Evolutionary conservation across 345 rosid genomes (phyloP).

Genomic region (Draba incana): DNA sequence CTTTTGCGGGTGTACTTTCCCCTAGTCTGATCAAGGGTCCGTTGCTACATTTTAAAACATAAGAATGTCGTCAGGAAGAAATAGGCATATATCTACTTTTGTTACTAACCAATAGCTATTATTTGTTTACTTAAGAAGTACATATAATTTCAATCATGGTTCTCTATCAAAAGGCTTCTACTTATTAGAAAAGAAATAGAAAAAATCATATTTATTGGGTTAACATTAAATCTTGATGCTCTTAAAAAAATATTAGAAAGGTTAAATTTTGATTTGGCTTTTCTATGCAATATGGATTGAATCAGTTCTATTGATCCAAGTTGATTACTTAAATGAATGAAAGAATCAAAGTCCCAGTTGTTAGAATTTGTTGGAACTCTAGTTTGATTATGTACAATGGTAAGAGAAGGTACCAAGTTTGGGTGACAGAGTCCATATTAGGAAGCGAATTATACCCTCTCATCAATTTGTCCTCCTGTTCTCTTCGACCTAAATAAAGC

Average conservation of each 20-base stretch:
- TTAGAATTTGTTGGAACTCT: not conserved
- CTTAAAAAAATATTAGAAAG: no score
- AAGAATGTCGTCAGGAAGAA: not conserved
- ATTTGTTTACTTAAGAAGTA: no score
- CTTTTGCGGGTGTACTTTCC: constrained; percentile 60
- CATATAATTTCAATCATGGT: no score
- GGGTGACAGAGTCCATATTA: constrained; percentile 61
- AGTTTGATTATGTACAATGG: constrained; percentile 1
- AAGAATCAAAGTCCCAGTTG: not conserved
- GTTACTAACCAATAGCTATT: no score
- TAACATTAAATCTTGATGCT: no score
- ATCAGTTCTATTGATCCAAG: not conserved
- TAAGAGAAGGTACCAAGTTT: constrained; percentile 48
- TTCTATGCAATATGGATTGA: not conserved
- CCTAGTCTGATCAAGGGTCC: constrained; percentile 58
- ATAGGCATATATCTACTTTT: not conserved
- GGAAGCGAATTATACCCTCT: constrained; percentile 66
- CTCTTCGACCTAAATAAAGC: constrained; percentile 43
- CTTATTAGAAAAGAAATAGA: no score
- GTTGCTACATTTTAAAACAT: constrained; percentile 38
- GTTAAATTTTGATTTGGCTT: not conserved
- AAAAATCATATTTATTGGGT: no score
- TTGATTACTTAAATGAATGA: not conserved
- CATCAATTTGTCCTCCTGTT: constrained; percentile 49
- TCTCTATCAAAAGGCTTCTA: no score